phyloP scores from a whole-genome alignment of 148 eudicot genomes.

The Rhododendron molle region DNA sequence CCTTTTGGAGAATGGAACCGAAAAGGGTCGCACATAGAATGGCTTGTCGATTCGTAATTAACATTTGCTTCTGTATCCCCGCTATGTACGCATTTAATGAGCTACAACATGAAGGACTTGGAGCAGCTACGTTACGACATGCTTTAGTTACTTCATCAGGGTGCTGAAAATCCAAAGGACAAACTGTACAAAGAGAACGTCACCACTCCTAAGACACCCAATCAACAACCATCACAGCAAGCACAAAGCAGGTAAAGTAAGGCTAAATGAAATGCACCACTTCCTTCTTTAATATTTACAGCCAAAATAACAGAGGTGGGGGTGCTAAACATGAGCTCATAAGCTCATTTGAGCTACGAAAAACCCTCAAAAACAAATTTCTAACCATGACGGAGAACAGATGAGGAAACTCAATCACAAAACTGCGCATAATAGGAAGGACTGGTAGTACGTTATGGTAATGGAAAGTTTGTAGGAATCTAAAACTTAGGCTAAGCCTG shows the following conservation, averaged over 20 bases:
- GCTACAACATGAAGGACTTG: conserved; percentile 88
- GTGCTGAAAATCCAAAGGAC: conserved; percentile 70
- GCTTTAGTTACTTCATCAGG: conserved; percentile 74
- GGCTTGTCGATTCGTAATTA: conserved; percentile 93
- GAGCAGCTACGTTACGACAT: conserved; percentile 80
- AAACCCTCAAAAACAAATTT: neutral
- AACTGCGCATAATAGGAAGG: neutral
- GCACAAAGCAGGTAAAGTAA: neutral
- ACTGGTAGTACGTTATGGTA: neutral
- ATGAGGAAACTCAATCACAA: neutral
- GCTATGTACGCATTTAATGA: conserved; percentile 67
- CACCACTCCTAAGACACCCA: neutral
- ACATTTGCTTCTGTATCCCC: conserved; percentile 79
- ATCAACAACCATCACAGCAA: neutral
- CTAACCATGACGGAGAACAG: neutral
- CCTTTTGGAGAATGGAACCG: conserved; percentile 73
- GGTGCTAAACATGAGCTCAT: neutral
- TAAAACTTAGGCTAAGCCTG: neutral
- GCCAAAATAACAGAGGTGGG: neutral
- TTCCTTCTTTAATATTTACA: neutral
- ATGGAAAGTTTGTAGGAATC: neutral
- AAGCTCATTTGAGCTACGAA: neutral
- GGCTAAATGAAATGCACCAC: neutral
- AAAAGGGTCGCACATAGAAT: conserved; percentile 79
- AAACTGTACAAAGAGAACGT: conserved; percentile 42